Conservation (phyloP, 805 yeast genomes). For the Myxozyma melibiosi region DNA sequence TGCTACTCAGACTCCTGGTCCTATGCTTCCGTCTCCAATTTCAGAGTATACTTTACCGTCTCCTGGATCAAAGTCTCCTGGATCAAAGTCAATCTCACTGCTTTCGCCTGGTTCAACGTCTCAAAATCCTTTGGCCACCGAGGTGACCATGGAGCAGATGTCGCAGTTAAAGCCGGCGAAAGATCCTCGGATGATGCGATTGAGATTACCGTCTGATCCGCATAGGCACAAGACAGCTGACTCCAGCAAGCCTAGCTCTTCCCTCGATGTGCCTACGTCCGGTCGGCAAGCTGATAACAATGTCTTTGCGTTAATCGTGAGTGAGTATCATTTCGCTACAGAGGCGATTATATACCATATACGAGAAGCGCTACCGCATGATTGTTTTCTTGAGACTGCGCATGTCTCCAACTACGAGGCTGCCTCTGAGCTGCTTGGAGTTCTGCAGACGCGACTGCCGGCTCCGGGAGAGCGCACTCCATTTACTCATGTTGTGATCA, state of each 20-base stretch:
- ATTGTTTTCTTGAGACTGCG: constrained; percentile 20
- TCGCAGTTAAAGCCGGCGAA: constrained; percentile 7
- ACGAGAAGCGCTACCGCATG: constrained; percentile 32
- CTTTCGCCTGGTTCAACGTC: background rate
- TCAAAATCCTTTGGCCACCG: background rate
- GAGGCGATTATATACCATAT: constrained; percentile 40
- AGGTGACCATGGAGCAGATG: constrained; percentile 10
- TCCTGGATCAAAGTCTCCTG: background rate
- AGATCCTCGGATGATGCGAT: constrained; percentile 23
- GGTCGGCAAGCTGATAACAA: too few relatives aligned
- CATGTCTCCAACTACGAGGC: constrained; percentile 22
- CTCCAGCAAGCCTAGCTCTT: background rate
- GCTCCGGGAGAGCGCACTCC: constrained; percentile 3
- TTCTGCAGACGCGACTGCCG: constrained; percentile 4
- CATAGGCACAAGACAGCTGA: background rate
- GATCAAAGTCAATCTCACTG: too few relatives aligned
- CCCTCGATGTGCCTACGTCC: too few relatives aligned
- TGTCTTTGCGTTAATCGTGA: constrained; percentile 32
- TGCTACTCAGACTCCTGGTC: background rate
- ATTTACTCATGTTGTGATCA: constrained; percentile 41
- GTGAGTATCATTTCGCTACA: constrained; percentile 38
- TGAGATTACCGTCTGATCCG: constrained; percentile 26
- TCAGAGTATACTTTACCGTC: constrained; percentile 7
- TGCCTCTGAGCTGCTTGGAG: constrained; percentile 18
- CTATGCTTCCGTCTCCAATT: constrained; percentile 14